Conservation (phyloP, 1,284 basidiomycete genomes). For the Marasmius oreades region DNA sequence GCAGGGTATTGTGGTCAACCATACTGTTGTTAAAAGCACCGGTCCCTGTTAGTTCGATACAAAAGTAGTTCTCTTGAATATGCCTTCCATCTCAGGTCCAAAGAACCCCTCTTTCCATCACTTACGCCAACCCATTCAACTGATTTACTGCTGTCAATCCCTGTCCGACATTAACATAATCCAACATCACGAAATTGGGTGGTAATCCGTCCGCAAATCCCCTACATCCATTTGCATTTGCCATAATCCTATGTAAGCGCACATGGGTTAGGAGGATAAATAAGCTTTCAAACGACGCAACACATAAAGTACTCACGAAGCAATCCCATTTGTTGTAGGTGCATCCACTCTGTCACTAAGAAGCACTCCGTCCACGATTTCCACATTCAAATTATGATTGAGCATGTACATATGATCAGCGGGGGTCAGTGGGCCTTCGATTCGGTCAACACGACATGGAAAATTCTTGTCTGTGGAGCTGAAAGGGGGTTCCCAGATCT, state of each 20-base stretch:
- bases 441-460: conserved; percentile 72
- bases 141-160: conserved; percentile 37
- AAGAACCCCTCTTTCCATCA: too few relatives aligned
- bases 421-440: conserved; percentile 40
- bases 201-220: conserved; percentile 37
- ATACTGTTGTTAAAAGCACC: conserved; percentile 12
- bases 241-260: conserved; percentile 46
- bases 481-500: conserved; percentile 78
- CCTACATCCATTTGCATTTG: conserved; percentile 41
- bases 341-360: conserved; percentile 38
- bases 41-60: background rate
- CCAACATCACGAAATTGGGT: conserved; percentile 50
- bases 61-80: background rate
- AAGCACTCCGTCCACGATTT: conserved; percentile 32
- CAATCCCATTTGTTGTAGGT: conserved; percentile 37
- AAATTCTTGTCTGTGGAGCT: conserved; percentile 59
- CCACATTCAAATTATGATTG: conserved; percentile 52
- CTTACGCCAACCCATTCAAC: conserved; percentile 48
- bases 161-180: conserved; percentile 45
- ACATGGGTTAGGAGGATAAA: too few relatives aligned
- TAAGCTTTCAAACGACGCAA: background rate
- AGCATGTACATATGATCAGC: conserved; percentile 54
- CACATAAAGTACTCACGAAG: conserved; percentile 10
- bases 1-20: conserved; percentile 16
- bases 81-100: too few relatives aligned